These are phyloP conservation scores for Sequoia sempervirens DNA, from an alignment of 75 land plant species.

Conservation along the genomic window DNA sequence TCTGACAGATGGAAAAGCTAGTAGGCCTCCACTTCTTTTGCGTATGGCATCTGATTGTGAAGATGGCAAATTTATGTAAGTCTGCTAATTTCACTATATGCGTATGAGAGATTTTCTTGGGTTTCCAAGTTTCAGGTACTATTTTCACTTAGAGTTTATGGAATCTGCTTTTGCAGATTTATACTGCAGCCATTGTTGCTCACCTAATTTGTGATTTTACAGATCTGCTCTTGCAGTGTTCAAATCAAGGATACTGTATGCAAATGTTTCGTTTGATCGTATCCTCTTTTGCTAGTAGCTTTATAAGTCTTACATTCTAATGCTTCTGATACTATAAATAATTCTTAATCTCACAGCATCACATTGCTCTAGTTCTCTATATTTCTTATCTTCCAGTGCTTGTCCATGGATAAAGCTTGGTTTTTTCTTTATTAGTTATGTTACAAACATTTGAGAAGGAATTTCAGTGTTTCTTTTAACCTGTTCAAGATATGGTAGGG, in stretches of 20 bases:
- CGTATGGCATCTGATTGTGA: slow-evolving; percentile 85
- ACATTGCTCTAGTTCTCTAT: not conserved
- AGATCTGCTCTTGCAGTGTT: slow-evolving; percentile 86
- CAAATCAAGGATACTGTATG: slow-evolving; percentile 69
- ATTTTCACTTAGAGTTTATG: not conserved
- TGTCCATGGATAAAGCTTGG: not conserved
- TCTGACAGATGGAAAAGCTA: slow-evolving; percentile 79
- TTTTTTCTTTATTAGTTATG: slow-evolving; percentile 5
- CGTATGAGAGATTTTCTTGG: not conserved
- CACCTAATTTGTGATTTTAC: slow-evolving; percentile 21
- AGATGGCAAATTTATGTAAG: slow-evolving; percentile 83
- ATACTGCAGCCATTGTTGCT: too few relatives aligned
- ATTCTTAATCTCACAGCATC: not conserved
- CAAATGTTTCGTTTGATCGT: slow-evolving; percentile 94
- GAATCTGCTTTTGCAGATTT: not conserved
- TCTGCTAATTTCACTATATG: not conserved
- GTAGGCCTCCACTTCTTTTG: slow-evolving; percentile 77
- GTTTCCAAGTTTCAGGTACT: not conserved
- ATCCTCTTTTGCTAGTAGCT: slow-evolving; percentile 36
- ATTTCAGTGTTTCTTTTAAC: slow-evolving; percentile 6
- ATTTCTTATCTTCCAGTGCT: not conserved
- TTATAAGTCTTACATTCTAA: not conserved
- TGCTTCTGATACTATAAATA: not conserved
- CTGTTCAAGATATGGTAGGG: slow-evolving; percentile 76
- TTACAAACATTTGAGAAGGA: not conserved